Evolutionary conservation across 768 basidiomycete genomes (phyloP).

Genomic region (Ramaria rubella): DNA sequence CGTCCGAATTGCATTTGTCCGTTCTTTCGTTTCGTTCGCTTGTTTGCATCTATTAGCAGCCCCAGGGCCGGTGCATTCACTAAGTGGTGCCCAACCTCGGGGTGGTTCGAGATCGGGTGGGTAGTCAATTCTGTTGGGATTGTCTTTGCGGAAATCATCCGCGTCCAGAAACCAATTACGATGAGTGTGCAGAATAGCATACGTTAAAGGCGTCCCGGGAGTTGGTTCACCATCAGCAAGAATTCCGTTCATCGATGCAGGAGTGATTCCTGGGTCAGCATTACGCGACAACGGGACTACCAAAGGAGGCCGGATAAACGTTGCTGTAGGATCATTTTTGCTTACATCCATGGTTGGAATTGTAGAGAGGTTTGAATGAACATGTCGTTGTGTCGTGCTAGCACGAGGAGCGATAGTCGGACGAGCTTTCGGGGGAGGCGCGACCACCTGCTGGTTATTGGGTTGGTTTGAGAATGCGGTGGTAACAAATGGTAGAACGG

Average conservation of each 20-base stretch:
- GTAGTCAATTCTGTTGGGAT: conserved; percentile 56
- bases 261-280: background rate
- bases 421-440: background rate
- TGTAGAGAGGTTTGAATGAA: conserved; percentile 10
- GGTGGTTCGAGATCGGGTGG: conserved; percentile 76
- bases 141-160: conserved; percentile 44
- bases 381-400: background rate
- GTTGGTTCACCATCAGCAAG: conserved; percentile 36
- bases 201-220: conserved; percentile 38
- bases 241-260: background rate
- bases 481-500: conserved; percentile 10
- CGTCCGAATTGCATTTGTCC: conserved; percentile 43
- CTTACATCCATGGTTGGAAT: conserved; percentile 45
- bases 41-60: background rate
- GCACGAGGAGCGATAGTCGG: background rate
- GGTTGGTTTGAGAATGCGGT: conserved; percentile 4
- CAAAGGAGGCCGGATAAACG: conserved; percentile 76
- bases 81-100: conserved; percentile 68
- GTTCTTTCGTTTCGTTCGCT: conserved; percentile 62
- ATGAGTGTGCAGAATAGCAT: conserved; percentile 65
- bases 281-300: conserved; percentile 45
- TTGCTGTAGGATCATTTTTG: conserved; percentile 52
- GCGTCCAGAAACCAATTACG: conserved; percentile 75
- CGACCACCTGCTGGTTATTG: background rate
- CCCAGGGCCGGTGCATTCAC: conserved; percentile 2